These are phyloP conservation scores for Achaetomiella virescens DNA, from an alignment of 495 filamentous ascomycete species.

Conservation along the genomic window DNA sequence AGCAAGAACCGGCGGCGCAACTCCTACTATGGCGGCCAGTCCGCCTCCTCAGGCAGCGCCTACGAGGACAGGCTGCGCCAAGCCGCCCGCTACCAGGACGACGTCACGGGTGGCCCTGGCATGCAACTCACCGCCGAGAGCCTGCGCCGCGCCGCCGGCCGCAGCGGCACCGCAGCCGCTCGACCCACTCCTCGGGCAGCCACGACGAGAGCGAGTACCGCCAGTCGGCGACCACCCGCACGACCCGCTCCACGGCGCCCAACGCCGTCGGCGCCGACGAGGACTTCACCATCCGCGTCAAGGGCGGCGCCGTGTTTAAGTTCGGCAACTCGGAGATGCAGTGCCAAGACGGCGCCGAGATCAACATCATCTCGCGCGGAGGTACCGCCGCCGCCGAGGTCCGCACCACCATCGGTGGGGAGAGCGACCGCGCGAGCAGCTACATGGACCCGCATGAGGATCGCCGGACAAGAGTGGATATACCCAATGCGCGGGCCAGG, in stretches of 20 bases:
- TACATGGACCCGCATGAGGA: slow-evolving; percentile 38
- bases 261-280: slow-evolving; percentile 31
- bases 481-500: slow-evolving; percentile 36
- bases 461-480: slow-evolving; percentile 35
- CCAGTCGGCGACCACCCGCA: slow-evolving; percentile 49
- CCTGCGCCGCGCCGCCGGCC: slow-evolving; percentile 39
- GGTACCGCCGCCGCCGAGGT: slow-evolving; percentile 12
- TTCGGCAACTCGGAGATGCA: slow-evolving; percentile 47
- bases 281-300: slow-evolving; percentile 49
- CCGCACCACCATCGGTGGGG: slow-evolving; percentile 35
- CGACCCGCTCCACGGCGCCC: slow-evolving; percentile 40
- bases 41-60: slow-evolving; percentile 25
- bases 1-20: slow-evolving; percentile 21
- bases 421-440: slow-evolving; percentile 22
- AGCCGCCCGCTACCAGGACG: slow-evolving; percentile 46
- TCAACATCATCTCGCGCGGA: slow-evolving; percentile 39
- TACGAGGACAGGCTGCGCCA: slow-evolving; percentile 46
- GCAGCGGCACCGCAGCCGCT: slow-evolving; percentile 44
- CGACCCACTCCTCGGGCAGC: slow-evolving; percentile 47
- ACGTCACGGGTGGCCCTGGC: slow-evolving; percentile 37
- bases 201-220: slow-evolving; percentile 53
- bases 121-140: slow-evolving; percentile 45
- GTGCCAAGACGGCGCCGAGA: slow-evolving; percentile 46
- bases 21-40: slow-evolving; percentile 30
- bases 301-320: slow-evolving; percentile 41